Conservation (phyloP, 2,329 filamentous ascomycete genomes). For the Domatiomyces globalis region DNA sequence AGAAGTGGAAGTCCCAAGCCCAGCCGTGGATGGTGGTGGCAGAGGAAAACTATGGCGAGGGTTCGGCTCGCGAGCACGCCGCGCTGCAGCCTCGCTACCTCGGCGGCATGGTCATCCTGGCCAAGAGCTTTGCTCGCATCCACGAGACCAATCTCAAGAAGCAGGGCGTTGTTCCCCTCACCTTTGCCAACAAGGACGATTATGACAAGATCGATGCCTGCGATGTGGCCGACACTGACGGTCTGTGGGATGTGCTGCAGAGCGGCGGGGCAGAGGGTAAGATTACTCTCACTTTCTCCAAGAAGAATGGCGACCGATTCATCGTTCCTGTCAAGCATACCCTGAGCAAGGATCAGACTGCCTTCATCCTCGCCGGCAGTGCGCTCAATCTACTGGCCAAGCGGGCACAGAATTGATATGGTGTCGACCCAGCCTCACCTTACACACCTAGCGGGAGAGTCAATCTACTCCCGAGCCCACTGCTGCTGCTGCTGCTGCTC, state of each 20-base stretch:
- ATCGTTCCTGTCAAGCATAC: constrained; percentile 71
- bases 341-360: constrained; percentile 76
- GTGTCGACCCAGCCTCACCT: too few species aligned
- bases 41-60: constrained; percentile 95
- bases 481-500: too few species aligned
- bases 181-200: constrained; percentile 74
- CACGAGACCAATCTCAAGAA: constrained; percentile 96
- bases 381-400: constrained; percentile 76
- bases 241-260: constrained; percentile 66
- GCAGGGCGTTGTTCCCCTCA: constrained; percentile 89
- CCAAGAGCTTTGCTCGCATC: constrained; percentile 80
- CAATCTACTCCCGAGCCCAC: too few species aligned
- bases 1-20: constrained; percentile 61
- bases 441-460: too few species aligned
- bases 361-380: constrained; percentile 84
- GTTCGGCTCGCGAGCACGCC: constrained; percentile 76
- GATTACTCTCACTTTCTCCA: constrained; percentile 54
- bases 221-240: constrained; percentile 69
- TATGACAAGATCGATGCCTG: constrained; percentile 73
- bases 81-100: constrained; percentile 84
- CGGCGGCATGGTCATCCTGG: constrained; percentile 66
- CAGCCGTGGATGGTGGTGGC: constrained; percentile 86
- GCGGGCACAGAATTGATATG: constrained; percentile 28
- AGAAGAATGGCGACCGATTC: constrained; percentile 50
- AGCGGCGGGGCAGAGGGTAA: constrained; percentile 59